Conservation (phyloP, 345 rosid genomes). For the Trapa bicornis region DNA sequence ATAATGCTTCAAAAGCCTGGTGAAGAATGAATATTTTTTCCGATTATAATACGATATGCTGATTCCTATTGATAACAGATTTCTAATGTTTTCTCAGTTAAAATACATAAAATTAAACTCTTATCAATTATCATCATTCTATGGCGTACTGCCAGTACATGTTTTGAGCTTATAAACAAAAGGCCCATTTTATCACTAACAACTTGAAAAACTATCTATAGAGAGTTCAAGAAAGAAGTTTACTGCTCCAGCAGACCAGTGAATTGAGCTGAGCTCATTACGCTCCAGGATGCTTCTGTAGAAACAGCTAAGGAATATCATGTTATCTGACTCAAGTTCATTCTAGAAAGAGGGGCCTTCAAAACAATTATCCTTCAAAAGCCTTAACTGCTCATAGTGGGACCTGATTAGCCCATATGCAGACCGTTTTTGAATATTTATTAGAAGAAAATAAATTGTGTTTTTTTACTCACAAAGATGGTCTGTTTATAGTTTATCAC, state of each 20-base stretch:
- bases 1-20: neutral
- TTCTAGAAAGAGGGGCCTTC: neutral
- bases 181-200: neutral
- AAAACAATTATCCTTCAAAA: neutral
- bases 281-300: conserved; percentile 71
- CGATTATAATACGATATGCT: neutral
- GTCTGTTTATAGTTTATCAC: neutral
- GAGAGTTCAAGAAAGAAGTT: conserved; percentile 12
- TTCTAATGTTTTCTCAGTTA: neutral
- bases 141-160: neutral
- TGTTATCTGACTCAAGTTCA: neutral
- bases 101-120: neutral
- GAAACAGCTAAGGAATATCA: conserved; percentile 29
- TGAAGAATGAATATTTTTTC: neutral
- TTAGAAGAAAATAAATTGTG: neutral
- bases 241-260: conserved; percentile 80
- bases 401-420: neutral
- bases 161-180: neutral
- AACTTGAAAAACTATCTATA: neutral
- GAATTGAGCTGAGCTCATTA: conserved; percentile 52
- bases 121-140: neutral
- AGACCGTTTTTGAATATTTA: neutral
- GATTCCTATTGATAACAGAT: neutral
- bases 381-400: neutral
- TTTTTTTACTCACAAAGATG: neutral